Evolutionary conservation across 2,329 filamentous ascomycete species (phyloP), one percentile per base, ranked within the genome.

Genomic region (Epichloe coenophiala): DNA sequence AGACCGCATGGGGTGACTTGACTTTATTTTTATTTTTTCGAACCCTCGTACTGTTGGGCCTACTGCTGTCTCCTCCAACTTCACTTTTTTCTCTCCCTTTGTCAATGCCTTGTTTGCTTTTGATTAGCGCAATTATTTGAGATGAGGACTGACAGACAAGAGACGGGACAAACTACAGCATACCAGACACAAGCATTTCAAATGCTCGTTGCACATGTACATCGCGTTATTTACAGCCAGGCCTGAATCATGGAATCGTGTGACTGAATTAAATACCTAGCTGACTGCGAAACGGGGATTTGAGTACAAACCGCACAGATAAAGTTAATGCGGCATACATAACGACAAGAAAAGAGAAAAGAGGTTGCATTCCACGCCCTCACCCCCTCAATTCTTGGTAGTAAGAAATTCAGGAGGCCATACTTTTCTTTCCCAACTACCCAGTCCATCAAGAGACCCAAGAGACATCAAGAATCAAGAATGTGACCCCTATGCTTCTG

Each of bases 311-410:
- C 31, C 51, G 55, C 57, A 59, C 58, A 58, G 57, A 60, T 54
- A 60, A 61, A 65, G 58, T 53, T 57, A 60, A 55, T 61, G 63
- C 63, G 62, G 61, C 61, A 64, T 63, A 61, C 61, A 64, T 63
- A 60, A 66, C 63, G 62, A 64, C 62, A 59, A 59, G 21, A 49
- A 49, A 13, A 45, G 19, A 52, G 36, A 51, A 4, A 46, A 47
- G 49, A 49, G 48, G 49, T 45, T 51, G 50, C 48, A 49, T 53
- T 48, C 35, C 40, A 37, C 48, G 48, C 51, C 47, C 39, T 33
- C 48, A 42, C 47, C 17, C 47, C 38, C 35, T 27, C 27, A 38
- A 36, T 47, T 47, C 37, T 33, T 39, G 35, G 19, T 12, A 27
- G 33, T 38, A 38, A 42, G 43, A 31, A 38, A 47, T 27, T 15